These are phyloP conservation scores for Tricladium varicosporioides DNA, from an alignment of 2,329 filamentous ascomycete species.

Conservation along the genomic window DNA sequence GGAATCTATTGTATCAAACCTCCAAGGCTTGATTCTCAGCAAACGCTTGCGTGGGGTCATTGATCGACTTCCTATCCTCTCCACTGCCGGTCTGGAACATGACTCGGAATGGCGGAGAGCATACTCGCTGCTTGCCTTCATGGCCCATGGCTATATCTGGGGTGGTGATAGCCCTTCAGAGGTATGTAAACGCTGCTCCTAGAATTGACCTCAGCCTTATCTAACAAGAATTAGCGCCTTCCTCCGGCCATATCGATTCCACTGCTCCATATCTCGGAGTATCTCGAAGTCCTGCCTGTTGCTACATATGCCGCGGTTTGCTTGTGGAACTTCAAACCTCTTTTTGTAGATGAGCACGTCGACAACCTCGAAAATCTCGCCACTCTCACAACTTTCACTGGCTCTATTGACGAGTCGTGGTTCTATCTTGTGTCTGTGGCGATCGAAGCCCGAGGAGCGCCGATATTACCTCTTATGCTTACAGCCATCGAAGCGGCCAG, in stretches of 20 bases:
- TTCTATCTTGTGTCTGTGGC: slow-evolving; percentile 96
- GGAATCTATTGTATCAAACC: slow-evolving; percentile 82
- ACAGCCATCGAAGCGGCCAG: slow-evolving; percentile 80
- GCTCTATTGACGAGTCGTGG: slow-evolving; percentile 95
- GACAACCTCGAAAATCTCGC: slow-evolving; percentile 85
- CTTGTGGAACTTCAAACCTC: slow-evolving; percentile 94
- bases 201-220: neutral
- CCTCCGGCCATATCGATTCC: slow-evolving; percentile 83
- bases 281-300: slow-evolving; percentile 84
- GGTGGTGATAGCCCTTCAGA: slow-evolving; percentile 81
- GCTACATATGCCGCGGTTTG: slow-evolving; percentile 91
- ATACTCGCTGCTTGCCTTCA: slow-evolving; percentile 86
- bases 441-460: slow-evolving; percentile 88
- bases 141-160: slow-evolving; percentile 96
- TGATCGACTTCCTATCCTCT: slow-evolving; percentile 78
- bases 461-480: slow-evolving; percentile 85
- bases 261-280: slow-evolving; percentile 71
- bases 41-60: slow-evolving; percentile 78
- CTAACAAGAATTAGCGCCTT: slow-evolving; percentile 46
- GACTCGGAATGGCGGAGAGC: slow-evolving; percentile 92
- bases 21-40: slow-evolving; percentile 84
- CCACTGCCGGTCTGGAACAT: slow-evolving; percentile 75
- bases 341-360: slow-evolving; percentile 79
- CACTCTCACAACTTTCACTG: slow-evolving; percentile 87
- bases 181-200: slow-evolving; percentile 38